Percentiles rank a stretch among this genome's conserved stretches.
Evolutionary conservation across 2,329 filamentous ascomycete genomes (phyloP).

Genomic region (Cylindrodendrum hubeiense): DNA sequence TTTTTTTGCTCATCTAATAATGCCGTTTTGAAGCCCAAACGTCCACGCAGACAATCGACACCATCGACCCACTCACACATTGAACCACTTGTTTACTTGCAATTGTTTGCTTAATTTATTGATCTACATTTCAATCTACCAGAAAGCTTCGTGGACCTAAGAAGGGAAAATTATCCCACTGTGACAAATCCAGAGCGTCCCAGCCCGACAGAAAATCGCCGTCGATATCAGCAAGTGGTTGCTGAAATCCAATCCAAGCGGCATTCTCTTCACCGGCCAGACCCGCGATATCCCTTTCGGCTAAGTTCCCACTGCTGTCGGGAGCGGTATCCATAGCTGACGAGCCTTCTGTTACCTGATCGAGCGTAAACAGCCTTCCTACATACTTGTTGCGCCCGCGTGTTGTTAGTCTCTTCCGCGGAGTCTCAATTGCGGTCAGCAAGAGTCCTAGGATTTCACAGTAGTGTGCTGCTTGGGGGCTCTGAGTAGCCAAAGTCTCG

Average conservation of each 20-base stretch:
- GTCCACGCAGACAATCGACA: too few relatives aligned
- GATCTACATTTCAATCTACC: constrained; percentile 9
- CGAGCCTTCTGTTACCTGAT: background rate
- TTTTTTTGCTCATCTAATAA: background rate
- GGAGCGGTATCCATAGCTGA: background rate
- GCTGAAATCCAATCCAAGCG: constrained; percentile 16
- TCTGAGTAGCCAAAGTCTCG: constrained; percentile 59
- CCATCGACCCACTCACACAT: background rate
- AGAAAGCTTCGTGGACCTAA: constrained; percentile 19
- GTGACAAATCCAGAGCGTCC: constrained; percentile 41
- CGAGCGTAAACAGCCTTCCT: constrained; percentile 37
- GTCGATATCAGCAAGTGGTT: constrained; percentile 20
- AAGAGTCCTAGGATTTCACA: constrained; percentile 65
- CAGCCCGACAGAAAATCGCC: constrained; percentile 40
- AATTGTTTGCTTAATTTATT: background rate
- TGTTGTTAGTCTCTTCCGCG: constrained; percentile 29
- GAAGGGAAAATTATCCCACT: constrained; percentile 44
- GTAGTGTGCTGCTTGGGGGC: constrained; percentile 69
- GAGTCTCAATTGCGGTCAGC: constrained; percentile 55
- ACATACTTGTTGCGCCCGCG: constrained; percentile 40
- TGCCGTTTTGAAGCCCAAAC: background rate
- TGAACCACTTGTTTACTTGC: background rate
- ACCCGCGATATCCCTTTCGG: background rate
- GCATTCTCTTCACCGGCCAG: background rate
- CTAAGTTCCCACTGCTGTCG: background rate